These are phyloP conservation scores for Deuterostichococcus epilithicus DNA, from an alignment of 139 green algal genomes.

Conservation along the genomic window DNA sequence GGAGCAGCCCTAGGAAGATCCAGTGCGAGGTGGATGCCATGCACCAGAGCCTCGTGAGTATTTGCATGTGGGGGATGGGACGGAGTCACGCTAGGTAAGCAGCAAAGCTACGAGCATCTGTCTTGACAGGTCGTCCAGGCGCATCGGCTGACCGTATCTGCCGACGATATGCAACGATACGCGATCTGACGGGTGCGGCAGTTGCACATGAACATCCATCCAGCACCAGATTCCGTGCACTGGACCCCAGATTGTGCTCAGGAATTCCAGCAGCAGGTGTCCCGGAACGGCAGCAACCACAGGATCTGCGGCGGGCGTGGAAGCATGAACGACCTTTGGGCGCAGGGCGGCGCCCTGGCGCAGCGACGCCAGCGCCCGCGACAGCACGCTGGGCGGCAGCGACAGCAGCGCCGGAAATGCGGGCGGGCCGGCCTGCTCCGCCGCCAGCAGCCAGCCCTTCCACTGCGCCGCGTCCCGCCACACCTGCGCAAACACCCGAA, in stretches of 20 bases:
- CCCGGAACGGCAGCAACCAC: too few relatives aligned
- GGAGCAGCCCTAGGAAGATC: too few relatives aligned
- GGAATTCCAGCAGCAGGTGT: not conserved
- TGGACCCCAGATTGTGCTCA: not conserved
- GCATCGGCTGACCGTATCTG: too few relatives aligned
- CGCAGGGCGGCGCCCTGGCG: not conserved
- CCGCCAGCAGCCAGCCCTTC: conserved; percentile 72
- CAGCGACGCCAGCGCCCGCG: not conserved
- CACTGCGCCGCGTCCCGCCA: conserved; percentile 68
- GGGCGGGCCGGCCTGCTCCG: conserved; percentile 48
- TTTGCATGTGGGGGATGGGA: too few relatives aligned
- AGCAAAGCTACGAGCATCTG: too few relatives aligned
- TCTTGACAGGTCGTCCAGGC: too few relatives aligned
- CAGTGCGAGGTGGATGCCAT: too few relatives aligned
- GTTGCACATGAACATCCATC: not conserved
- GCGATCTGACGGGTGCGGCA: too few relatives aligned
- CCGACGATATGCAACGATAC: too few relatives aligned
- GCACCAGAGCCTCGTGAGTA: too few relatives aligned
- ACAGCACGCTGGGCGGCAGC: conserved; percentile 28
- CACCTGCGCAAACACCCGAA: conserved; percentile 33
- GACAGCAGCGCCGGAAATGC: conserved; percentile 62
- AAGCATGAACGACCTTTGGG: not conserved
- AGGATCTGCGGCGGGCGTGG: too few relatives aligned
- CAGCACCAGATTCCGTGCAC: not conserved
- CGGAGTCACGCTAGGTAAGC: too few relatives aligned